phyloP scores from a whole-genome alignment of 228 moss, liverwort and hornwort species.

The Sphagnum magellanicum region DNA sequence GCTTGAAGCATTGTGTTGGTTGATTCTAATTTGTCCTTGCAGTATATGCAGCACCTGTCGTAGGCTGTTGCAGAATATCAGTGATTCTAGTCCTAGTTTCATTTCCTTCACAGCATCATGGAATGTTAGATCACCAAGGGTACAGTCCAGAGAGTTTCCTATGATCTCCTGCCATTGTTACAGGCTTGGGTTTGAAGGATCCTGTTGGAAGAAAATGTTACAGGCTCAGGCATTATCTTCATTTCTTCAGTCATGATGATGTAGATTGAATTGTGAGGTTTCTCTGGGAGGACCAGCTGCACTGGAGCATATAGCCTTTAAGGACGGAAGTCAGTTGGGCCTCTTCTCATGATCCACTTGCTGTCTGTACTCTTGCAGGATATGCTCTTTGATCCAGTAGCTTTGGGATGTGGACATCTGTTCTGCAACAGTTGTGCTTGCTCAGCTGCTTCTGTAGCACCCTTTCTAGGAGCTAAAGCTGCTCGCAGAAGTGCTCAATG shows the following conservation, averaged over 20 bases:
- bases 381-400: constrained; percentile 71
- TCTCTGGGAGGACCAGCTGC: neutral
- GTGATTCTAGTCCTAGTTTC: too few species aligned
- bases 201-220: too few species aligned
- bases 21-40: too few species aligned
- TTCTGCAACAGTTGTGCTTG: constrained; percentile 95
- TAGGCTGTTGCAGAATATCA: too few species aligned
- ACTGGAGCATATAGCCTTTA: too few species aligned
- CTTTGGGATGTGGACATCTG: constrained; percentile 81
- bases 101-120: too few species aligned
- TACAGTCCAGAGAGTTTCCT: too few species aligned
- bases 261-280: neutral
- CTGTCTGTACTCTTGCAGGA: constrained; percentile 41
- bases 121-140: too few species aligned
- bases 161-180: too few species aligned
- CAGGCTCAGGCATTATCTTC: neutral
- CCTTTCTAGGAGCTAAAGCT: constrained; percentile 44
- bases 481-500: constrained; percentile 58
- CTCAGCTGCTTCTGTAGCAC: constrained; percentile 58
- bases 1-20: neutral
- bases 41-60: too few species aligned
- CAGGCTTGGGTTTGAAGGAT: neutral
- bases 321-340: too few species aligned
- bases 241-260: neutral
- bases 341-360: too few species aligned